Evolutionary conservation across 1,139 yeast species (phyloP), one percentile per base, ranked within the genome.

Genomic region (Nakaseomyces uthaithaninus): DNA sequence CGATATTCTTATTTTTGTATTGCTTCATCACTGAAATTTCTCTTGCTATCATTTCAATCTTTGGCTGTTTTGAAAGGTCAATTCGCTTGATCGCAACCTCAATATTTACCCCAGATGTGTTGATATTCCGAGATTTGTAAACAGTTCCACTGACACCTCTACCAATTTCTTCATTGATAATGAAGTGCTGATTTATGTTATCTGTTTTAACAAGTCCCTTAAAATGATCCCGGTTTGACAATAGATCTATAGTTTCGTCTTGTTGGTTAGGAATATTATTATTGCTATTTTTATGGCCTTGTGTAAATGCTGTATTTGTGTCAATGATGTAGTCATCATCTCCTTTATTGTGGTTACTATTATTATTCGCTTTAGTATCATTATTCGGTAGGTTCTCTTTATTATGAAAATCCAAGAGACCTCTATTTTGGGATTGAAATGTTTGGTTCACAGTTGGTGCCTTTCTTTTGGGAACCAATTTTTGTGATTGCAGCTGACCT

Each of bases 1-100:
- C 98, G 61, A 91, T 89, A 59, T 91, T 91, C 46, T 81, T 78
- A 64, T 91, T 97, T 53, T 79, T 82, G 41, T 91, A 79, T 51
- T 87, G 95, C 62, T 85, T 85, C 98, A 91, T 91, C 30, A 91
- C 97, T 52, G 87, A 66, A 47, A 91, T 91, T 63, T 91, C 98
- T 62, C 91, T 89, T 36, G 86, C 91, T 49, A 91, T 89, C 47
- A 89, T 70, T 63, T 93, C 98, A 63, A 91, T 89, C 57, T 95
- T 74, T 34, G 96, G 95, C 65, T 93, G 98, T 45, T 83, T 82
- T 46, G 84, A 85, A 45, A 91, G 67, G 55, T 89, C 93, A 91
- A 91, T 91, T 65, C 91, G 97, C 62, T 91, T 91, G 49, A 91
- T 86, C 9, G 99, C 99, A 38, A 81, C 84, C 47, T 68, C 69